A percentile compares a stretch with the other conserved stretches of the same genome.
phyloP scores from a whole-genome alignment of 176 grass and related monocot species.

The Musa troglodytarum region DNA sequence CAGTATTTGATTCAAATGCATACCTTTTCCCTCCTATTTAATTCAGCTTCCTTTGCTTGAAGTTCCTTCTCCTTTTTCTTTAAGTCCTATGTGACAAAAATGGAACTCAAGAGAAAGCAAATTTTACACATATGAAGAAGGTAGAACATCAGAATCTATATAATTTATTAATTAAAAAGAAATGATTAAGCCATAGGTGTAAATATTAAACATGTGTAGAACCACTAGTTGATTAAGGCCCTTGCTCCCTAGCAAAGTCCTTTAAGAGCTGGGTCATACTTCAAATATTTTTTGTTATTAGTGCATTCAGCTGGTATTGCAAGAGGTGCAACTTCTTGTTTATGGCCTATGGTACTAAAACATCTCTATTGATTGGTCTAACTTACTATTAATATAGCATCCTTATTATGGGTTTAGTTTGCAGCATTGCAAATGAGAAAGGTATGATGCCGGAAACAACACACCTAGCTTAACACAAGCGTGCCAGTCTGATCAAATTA shows the following conservation, averaged over 20 bases:
- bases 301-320: neutral
- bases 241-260: neutral
- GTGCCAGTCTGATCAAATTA: too few relatives aligned
- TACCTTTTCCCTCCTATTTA: conserved; percentile 63
- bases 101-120: neutral
- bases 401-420: too few relatives aligned
- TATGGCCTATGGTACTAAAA: neutral
- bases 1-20: neutral
- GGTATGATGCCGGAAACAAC: too few relatives aligned
- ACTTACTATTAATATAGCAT: neutral
- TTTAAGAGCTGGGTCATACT: neutral
- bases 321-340: neutral
- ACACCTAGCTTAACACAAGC: too few relatives aligned
- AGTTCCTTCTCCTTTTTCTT: conserved; percentile 57
- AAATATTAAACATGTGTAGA: neutral
- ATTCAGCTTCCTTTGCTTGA: conserved; percentile 44
- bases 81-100: conserved; percentile 25
- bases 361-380: neutral
- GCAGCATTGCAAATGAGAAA: too few relatives aligned
- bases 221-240: neutral
- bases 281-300: neutral
- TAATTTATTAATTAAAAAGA: neutral
- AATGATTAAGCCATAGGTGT: neutral
- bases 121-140: neutral
- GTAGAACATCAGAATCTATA: neutral